These are phyloP conservation scores for Curvularia hawaiiensis DNA, from an alignment of 2,329 filamentous ascomycete species.

Conservation along the genomic window DNA sequence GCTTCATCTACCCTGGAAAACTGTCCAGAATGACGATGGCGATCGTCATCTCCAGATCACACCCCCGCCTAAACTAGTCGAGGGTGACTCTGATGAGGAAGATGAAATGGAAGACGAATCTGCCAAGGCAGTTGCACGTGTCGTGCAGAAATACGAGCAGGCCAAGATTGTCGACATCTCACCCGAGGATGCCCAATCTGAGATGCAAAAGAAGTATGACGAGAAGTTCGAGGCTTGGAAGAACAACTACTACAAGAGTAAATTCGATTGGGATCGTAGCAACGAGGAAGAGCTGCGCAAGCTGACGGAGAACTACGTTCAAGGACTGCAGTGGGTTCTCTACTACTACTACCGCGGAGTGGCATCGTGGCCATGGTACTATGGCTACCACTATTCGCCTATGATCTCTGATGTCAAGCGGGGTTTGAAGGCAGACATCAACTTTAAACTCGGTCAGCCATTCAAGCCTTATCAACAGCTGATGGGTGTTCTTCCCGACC, in stretches of 20 bases:
- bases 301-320: conserved; percentile 93
- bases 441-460: conserved; percentile 92
- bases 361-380: conserved; percentile 98
- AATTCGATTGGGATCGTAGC: conserved; percentile 87
- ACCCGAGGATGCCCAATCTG: conserved; percentile 76
- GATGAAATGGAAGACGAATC: conserved; percentile 81
- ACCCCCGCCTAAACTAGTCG: conserved; percentile 59
- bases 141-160: conserved; percentile 89
- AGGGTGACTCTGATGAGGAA: conserved; percentile 64
- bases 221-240: conserved; percentile 93
- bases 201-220: conserved; percentile 85
- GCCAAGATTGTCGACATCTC: conserved; percentile 83
- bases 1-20: conserved; percentile 69
- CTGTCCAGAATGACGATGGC: conserved; percentile 66
- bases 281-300: conserved; percentile 80
- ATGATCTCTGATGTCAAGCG: conserved; percentile 96
- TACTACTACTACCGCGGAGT: conserved; percentile 98
- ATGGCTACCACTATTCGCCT: conserved; percentile 93
- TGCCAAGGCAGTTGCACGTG: conserved; percentile 78
- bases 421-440: conserved; percentile 82
- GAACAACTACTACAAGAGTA: conserved; percentile 86
- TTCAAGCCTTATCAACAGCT: conserved; percentile 95
- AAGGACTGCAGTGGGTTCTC: conserved; percentile 96
- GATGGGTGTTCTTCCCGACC: conserved; percentile 96
- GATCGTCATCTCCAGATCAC: conserved; percentile 69